Evolutionary conservation across 495 filamentous ascomycete species (phyloP).

Genomic region (Cladorrhinum samala): DNA sequence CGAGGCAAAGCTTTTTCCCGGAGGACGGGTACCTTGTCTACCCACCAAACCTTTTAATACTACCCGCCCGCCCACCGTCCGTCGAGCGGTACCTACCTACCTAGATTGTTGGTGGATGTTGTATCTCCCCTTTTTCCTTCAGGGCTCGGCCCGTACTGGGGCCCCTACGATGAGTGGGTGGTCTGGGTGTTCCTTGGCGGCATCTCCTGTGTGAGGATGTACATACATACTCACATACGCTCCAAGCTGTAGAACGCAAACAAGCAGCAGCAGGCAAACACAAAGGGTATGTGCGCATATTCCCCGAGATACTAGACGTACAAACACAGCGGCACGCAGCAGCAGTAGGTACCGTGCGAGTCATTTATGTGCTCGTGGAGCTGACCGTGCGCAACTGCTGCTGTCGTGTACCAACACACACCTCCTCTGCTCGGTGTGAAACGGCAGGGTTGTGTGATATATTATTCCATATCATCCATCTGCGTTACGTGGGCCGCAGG

Average conservation of each 20-base stretch:
- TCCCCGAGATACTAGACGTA: too few relatives aligned
- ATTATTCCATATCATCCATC: too few relatives aligned
- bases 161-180: too few relatives aligned
- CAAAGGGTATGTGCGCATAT: neutral
- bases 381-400: neutral
- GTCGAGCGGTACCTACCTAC: too few relatives aligned
- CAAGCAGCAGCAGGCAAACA: neutral
- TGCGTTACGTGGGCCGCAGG: neutral
- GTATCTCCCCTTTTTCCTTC: too few relatives aligned
- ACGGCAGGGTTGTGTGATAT: neutral
- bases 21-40: too few relatives aligned
- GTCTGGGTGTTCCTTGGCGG: too few relatives aligned
- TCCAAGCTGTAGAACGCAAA: neutral
- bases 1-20: neutral
- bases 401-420: neutral
- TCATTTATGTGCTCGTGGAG: neutral
- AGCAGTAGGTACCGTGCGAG: too few relatives aligned
- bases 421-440: neutral
- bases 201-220: neutral
- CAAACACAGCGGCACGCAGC: too few relatives aligned
- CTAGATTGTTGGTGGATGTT: too few relatives aligned
- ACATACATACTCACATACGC: neutral
- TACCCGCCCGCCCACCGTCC: neutral
- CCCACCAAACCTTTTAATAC: too few relatives aligned
- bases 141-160: slow-evolving; percentile 2